Evolutionary conservation across 2,329 filamentous ascomycete genomes (phyloP), one percentile per base, ranked within the genome.

Genomic region (Aspergillus vadensis): DNA sequence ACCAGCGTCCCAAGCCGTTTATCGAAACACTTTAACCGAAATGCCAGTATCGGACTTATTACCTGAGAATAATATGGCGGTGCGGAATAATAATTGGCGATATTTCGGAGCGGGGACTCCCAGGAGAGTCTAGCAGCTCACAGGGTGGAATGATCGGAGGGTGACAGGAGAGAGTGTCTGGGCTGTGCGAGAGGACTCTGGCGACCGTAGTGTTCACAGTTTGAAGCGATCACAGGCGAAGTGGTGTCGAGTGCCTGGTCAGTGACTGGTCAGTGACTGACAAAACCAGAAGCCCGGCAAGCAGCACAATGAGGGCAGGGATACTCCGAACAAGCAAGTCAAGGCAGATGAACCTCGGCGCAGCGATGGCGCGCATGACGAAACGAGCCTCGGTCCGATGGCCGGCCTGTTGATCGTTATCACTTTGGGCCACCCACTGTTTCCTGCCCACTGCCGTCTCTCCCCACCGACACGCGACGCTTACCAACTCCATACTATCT

Each of bases 341-440:
- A 53, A 5, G 51, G 58, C 25, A 41, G 43, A 63, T 60, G 64
- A 68, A 72, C 73, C 73, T 74, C 72, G 73, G 72, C 69, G 71
- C 61, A 51, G 62, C 55, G 10, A 44, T 23, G 52, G 39, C 39
- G 54, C 68, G 64, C 65, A 70, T 70, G 68, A 69, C 62, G 65
- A 70, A 69, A 68, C 54, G 64, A 71, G 64, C 73, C 73, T 72
- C 74, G 73, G 72, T 74, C 65, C 70, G 69, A 59, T 58, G 53
- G 58, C 59, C 62, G 59, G 61, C 60, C 23, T 27, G 19, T 14
- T 54, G 3, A n/a, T 41, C 39, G 14, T 67, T 66, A 64, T 62
- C 51, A 59, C 51, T 47, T 49, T 58, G 56, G 59, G 41, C 12
- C 48, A 38, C 49, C 55, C 43, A 17, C 50, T 21, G 63, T 60